Percentiles rank a stretch among this genome's conserved stretches.
Evolutionary conservation across 2,329 filamentous ascomycete genomes (phyloP).

Genomic region (Fusarium coffeatum): DNA sequence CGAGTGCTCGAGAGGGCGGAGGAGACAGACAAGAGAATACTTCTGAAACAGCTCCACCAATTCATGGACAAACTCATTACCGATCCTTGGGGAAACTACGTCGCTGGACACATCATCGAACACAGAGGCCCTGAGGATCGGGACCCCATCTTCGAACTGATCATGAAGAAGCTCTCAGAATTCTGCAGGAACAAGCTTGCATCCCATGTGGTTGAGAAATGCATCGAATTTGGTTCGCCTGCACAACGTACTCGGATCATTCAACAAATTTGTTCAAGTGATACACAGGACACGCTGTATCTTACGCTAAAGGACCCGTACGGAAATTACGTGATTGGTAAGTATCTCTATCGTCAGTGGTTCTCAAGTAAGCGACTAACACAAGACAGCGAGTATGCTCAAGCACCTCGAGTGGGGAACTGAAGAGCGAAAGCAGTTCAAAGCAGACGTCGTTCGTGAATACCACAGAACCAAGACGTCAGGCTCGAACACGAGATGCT

Average conservation of each 20-base stretch:
- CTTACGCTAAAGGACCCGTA: constrained; percentile 89
- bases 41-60: constrained; percentile 82
- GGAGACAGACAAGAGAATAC: constrained; percentile 74
- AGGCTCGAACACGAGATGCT: constrained; percentile 58
- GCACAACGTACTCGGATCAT: constrained; percentile 78
- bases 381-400: constrained; percentile 79
- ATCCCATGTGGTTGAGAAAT: constrained; percentile 97
- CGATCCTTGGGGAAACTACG: constrained; percentile 96
- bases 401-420: constrained; percentile 50
- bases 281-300: constrained; percentile 77
- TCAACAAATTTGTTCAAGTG: constrained; percentile 68
- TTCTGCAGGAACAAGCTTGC: constrained; percentile 96
- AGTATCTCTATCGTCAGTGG: constrained; percentile 57
- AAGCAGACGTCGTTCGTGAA: neutral
- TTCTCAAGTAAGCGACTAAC: constrained; percentile 24
- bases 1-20: constrained; percentile 87
- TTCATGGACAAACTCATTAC: constrained; percentile 79
- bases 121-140: constrained; percentile 80
- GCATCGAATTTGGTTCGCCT: constrained; percentile 77
- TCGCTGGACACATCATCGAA: constrained; percentile 90
- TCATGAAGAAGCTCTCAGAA: constrained; percentile 76
- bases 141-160: constrained; percentile 76
- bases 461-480: neutral
- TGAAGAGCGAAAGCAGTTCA: neutral
- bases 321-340: constrained; percentile 97